Conservation (phyloP, 495 filamentous ascomycete species). For the Lophiotrema nucula region DNA sequence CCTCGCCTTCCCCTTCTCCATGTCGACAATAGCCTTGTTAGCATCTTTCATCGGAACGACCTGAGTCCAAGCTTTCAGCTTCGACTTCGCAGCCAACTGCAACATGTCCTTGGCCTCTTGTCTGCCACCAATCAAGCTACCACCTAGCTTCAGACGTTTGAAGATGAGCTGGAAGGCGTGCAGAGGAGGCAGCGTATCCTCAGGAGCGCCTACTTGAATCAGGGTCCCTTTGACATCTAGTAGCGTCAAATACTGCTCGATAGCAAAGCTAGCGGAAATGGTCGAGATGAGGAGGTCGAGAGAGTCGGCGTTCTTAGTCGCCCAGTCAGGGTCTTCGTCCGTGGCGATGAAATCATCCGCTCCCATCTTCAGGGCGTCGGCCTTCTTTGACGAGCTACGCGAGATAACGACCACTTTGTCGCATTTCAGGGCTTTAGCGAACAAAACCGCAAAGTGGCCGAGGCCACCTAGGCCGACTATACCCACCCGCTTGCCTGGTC, state of each 20-base stretch:
- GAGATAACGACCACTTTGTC: constrained; percentile 81
- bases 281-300: constrained; percentile 79
- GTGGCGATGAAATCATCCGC: constrained; percentile 77
- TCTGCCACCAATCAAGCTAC: constrained; percentile 71
- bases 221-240: constrained; percentile 68
- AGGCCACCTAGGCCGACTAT: constrained; percentile 82
- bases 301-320: constrained; percentile 54
- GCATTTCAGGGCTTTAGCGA: constrained; percentile 68
- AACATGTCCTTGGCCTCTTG: constrained; percentile 77
- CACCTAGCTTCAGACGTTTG: constrained; percentile 67
- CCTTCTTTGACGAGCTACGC: constrained; percentile 62
- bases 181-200: constrained; percentile 60
- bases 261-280: constrained; percentile 51
- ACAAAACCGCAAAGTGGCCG: constrained; percentile 68
- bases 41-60: constrained; percentile 59
- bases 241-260: constrained; percentile 59
- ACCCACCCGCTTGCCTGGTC: constrained; percentile 77
- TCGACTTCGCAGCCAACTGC: constrained; percentile 68
- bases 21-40: constrained; percentile 64
- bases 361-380: constrained; percentile 66
- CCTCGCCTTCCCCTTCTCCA: constrained; percentile 65
- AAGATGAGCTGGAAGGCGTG: constrained; percentile 62
- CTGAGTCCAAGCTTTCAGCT: constrained; percentile 71
- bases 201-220: constrained; percentile 74
- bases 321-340: constrained; percentile 72